A percentile compares a stretch with the other conserved stretches of the same genome.
These are phyloP conservation scores for Plenodomus biglobosus DNA, from an alignment of 2,329 filamentous ascomycete species.

Conservation along the genomic window DNA sequence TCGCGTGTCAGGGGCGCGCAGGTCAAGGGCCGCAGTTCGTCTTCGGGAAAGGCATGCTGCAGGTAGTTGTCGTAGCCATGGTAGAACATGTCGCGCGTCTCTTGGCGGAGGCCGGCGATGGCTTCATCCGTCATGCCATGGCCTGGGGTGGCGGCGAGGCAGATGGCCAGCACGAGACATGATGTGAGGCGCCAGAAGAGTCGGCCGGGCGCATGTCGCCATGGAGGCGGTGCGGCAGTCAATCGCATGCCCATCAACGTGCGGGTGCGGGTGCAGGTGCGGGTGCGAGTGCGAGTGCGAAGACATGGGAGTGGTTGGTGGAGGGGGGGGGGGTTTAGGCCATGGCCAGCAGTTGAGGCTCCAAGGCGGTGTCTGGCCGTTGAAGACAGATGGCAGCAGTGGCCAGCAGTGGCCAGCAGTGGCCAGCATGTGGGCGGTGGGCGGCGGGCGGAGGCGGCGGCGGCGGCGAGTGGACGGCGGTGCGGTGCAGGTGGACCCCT, in stretches of 20 bases:
- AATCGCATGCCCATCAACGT: constrained; percentile 42
- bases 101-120: constrained; percentile 47
- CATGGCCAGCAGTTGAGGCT: too few relatives aligned
- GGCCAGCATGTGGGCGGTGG: too few relatives aligned
- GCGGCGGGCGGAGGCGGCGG: too few relatives aligned
- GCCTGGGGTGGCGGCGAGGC: constrained; percentile 37
- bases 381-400: constrained; percentile 1
- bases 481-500: neutral
- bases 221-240: constrained; percentile 35
- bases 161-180: constrained; percentile 31
- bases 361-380: too few relatives aligned
- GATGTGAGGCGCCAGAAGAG: neutral
- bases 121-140: constrained; percentile 51
- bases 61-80: constrained; percentile 97
- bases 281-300: constrained; percentile 15
- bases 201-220: constrained; percentile 20
- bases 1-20: constrained; percentile 85
- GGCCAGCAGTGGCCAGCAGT: constrained; percentile 10
- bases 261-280: constrained; percentile 19
- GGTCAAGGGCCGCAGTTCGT: constrained; percentile 85
- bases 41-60: constrained; percentile 89
- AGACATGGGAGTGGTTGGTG: constrained; percentile 37
- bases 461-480: constrained; percentile 3
- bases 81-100: constrained; percentile 77
- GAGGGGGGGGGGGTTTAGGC: too few relatives aligned